Evolutionary conservation across 306 rosid species (phyloP), one percentile per base, ranked within the genome.

Genomic region (Rosa rugosa): DNA sequence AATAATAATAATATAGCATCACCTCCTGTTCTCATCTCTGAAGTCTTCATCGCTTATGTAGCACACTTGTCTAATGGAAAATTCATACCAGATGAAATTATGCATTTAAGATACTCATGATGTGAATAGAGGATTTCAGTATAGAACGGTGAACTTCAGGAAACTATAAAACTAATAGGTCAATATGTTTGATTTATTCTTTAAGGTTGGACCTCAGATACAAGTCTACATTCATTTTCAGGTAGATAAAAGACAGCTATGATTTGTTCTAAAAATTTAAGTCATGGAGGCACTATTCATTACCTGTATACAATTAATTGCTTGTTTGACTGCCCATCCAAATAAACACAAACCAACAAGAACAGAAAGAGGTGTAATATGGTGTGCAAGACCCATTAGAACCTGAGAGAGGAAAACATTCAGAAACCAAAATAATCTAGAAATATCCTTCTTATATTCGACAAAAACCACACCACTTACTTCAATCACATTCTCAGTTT

Each of bases 251-350:
- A 8, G 12, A 51, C 23, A 12, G 57, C 4, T 5, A 16, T 50
- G 22, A 23, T 79, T 51, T 8, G 0, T 75, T 40, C 34, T 13
- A 22, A 8, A 12, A 40, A 2, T 23, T 8, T 0, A 20, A 38
- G 12, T 12, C 13, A 71, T 2, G 45, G 9, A 36, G 64, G 44
- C 7, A 67, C 6, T 1, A 77, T n/a, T 38, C 63, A 57, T 72
- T 77, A 95, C 99, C 99, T 95, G 99, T 36, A 95, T 95, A 66
- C 93, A 47, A 83, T 95, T 95, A 72, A 93, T 74, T 76, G 88
- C 77, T 84, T 95, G 99, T 86, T 95, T 95, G 85, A 89, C 94
- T 31, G 94, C 93, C 93, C 99, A 95, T 82, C 99, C 99, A 80
- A 95, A 87, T 65, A 90, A 78, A 86, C 89, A 88, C 42, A 88